Evolutionary conservation across 257 asterid genomes (phyloP).

Genomic region (Solanum bukasovii): DNA sequence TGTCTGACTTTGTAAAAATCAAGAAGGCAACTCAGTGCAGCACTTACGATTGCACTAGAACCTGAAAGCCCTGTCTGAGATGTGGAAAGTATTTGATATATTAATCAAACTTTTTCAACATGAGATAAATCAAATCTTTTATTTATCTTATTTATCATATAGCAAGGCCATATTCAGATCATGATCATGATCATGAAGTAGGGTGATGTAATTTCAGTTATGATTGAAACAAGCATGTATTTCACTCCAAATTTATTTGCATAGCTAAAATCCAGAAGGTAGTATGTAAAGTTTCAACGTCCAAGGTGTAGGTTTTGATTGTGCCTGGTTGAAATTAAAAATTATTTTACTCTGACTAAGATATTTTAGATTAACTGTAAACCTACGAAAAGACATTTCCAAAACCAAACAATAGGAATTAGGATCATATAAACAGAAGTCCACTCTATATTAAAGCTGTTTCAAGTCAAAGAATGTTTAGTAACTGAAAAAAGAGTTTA

Average conservation of each 20-base stretch:
- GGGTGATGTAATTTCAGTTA: background rate
- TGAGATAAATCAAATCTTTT: background rate
- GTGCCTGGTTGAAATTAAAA: background rate
- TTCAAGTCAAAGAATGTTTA: background rate
- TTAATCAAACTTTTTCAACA: background rate
- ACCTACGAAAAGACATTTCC: background rate
- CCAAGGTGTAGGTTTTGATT: background rate
- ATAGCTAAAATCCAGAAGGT: background rate
- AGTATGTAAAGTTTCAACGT: background rate
- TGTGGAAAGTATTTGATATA: constrained; percentile 1
- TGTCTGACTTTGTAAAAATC: constrained; percentile 84
- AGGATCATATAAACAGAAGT: background rate
- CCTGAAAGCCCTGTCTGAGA: constrained; percentile 97
- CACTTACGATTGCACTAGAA: constrained; percentile 93
- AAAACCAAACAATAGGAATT: background rate
- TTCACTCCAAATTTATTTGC: background rate
- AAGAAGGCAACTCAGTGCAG: constrained; percentile 92
- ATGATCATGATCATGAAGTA: background rate
- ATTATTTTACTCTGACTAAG: background rate
- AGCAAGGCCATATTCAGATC: background rate
- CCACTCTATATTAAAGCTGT: background rate
- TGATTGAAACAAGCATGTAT: background rate
- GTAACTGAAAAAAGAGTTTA: background rate
- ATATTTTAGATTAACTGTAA: background rate
- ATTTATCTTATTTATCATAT: background rate